These are phyloP conservation scores for Trichoderma asperellum DNA, from an alignment of 2,329 filamentous ascomycete genomes.

Conservation along the genomic window DNA sequence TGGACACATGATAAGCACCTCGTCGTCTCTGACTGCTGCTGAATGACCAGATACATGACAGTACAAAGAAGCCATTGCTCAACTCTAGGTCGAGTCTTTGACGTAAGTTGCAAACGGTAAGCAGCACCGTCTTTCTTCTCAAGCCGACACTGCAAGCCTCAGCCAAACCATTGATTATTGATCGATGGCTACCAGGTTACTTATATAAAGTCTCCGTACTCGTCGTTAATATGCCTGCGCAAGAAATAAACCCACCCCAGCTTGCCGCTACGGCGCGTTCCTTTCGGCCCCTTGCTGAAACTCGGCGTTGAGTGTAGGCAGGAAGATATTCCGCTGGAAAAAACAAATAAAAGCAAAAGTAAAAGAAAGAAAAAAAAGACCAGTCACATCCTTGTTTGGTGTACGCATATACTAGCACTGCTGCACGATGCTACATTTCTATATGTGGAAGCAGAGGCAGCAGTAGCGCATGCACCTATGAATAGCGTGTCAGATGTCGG, in stretches of 20 bases:
- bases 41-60: not conserved
- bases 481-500: conserved; percentile 19
- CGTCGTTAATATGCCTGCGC: not conserved
- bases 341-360: not conserved
- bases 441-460: conserved; percentile 6
- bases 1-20: conserved; percentile 10
- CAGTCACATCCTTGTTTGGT: conserved; percentile 20
- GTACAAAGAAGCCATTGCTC: not conserved
- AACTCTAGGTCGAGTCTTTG: not conserved
- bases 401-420: conserved; percentile 2
- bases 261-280: conserved; percentile 15
- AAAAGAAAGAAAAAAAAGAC: conserved; percentile 6
- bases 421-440: conserved; percentile 14
- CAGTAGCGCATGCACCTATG: conserved; percentile 17
- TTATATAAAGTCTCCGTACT: not conserved
- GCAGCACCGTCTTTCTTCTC: not conserved
- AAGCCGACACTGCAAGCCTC: not conserved
- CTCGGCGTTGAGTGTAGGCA: conserved; percentile 8
- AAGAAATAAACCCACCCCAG: not conserved
- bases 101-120: not conserved
- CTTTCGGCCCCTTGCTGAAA: conserved; percentile 23
- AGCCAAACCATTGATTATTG: not conserved
- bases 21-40: not conserved
- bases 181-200: not conserved
- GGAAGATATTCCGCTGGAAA: not conserved